Evolutionary conservation across 176 grass and related monocot species (phyloP), one percentile per base, ranked within the genome.

Genomic region (Oryza glaberrima): DNA sequence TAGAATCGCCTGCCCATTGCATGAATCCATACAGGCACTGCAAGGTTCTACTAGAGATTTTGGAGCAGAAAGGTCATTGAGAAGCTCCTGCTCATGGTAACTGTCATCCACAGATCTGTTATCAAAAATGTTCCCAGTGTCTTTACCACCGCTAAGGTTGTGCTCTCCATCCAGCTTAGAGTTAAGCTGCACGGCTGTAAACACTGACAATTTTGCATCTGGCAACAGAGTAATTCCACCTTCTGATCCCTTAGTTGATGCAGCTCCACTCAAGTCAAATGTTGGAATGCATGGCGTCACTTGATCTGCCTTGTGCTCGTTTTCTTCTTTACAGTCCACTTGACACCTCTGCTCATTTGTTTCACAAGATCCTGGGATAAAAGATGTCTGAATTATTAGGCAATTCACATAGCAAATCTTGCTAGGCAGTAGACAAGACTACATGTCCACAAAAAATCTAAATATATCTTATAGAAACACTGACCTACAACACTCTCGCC

Each of bases 1-100:
- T 4, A 12, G 47, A 49, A 49, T 49, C 13, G 47, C 3, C 47
- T 49, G 47, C 13, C 11, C 0, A 14, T 14, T 49, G 28, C 64
- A 70, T 64, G 48, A 46, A 73, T 54, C 81, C 20, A 43, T 35
- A 28, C 12, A 65, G 60, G 44, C 36, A 71, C 10, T 63, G 52
- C 44, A 56, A 46, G 87, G 47, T 80, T 84, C 40, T 81, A 60
- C 77, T 5, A 26, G 7, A 75, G 38, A 69, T 28, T 61, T 60
- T 11, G 26, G 9, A 51, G 45, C 41, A 70, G 82, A 69, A 16
- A 28, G 46, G 44, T 22, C 65, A 75, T 52, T 35, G 35, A 43
- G 17, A 69, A 65, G 23, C 7, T 65, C 77, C 17, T 70, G 40
- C 81, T 76, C 44, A 34, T 71, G 54, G 32, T 49, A 49, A 49